phyloP scores from a whole-genome alignment of 2,329 filamentous ascomycete genomes.

The Aspergillus aculeatinus region DNA sequence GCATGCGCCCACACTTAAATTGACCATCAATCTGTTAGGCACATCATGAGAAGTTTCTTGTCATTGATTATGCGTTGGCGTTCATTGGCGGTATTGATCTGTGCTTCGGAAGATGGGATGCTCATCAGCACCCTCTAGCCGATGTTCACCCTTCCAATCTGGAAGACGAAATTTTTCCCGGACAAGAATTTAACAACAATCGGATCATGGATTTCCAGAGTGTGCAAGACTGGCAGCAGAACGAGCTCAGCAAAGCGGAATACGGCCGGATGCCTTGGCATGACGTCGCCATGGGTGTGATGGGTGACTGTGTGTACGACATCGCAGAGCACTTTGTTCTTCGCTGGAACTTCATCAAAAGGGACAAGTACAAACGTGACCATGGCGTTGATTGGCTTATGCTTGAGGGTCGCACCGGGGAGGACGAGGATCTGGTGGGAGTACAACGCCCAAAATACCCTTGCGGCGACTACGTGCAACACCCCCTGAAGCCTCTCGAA shows the following conservation, averaged over 20 bases:
- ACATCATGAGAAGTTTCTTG: conserved; percentile 96
- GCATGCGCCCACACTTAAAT: no score
- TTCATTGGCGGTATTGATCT: conserved; percentile 94
- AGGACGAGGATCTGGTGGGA: conserved; percentile 80
- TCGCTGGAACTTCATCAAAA: conserved; percentile 94
- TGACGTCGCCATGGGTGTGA: conserved; percentile 88
- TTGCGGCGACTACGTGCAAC: conserved; percentile 80
- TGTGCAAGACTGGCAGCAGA: conserved; percentile 87
- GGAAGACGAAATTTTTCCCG: conserved; percentile 82
- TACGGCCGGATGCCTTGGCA: conserved; percentile 98
- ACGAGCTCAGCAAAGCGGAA: conserved; percentile 86
- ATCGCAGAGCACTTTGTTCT: conserved; percentile 94
- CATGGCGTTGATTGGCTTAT: conserved; percentile 79
- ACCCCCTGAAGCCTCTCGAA: conserved; percentile 70
- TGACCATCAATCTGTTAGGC: conserved; percentile 48
- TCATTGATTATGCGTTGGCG: conserved; percentile 85
- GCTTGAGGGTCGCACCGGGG: conserved; percentile 70
- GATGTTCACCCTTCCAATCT: conserved; percentile 86
- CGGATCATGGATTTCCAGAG: conserved; percentile 92
- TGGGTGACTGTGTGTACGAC: conserved; percentile 86
- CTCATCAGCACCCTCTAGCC: conserved; percentile 76
- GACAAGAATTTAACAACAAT: conserved; percentile 98
- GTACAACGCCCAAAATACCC: conserved; percentile 88
- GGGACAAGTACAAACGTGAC: conserved; percentile 96
- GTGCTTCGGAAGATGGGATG: conserved; percentile 94